Evolutionary conservation across 1,284 basidiomycete genomes (phyloP).

Genomic region (Fomitopsis betulina): DNA sequence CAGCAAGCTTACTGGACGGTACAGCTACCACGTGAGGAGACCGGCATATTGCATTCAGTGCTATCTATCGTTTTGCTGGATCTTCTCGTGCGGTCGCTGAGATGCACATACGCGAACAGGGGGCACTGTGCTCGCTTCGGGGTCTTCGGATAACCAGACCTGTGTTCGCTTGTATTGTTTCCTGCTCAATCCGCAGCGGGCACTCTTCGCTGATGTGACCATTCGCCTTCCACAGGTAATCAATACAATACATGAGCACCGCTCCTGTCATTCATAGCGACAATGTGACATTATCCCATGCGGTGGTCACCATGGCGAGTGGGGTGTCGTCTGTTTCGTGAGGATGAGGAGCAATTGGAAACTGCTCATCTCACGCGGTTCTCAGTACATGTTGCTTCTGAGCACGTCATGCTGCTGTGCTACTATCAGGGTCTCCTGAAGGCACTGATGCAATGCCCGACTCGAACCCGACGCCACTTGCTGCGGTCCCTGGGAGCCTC

Average conservation of each 20-base stretch:
- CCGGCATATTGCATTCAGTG: background rate
- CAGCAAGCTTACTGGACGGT: background rate
- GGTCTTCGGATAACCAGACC: background rate
- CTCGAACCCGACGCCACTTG: background rate
- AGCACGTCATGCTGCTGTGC: conserved; percentile 3
- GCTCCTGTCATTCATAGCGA: background rate
- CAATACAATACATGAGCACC: background rate
- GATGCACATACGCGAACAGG: background rate
- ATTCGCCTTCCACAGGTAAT: background rate
- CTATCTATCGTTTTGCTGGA: background rate
- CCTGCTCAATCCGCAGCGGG: background rate
- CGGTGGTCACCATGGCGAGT: conserved; percentile 1
- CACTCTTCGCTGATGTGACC: background rate
- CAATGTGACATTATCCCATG: background rate
- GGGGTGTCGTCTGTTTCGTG: background rate
- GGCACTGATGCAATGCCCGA: background rate
- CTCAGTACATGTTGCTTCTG: background rate
- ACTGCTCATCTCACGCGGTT: background rate
- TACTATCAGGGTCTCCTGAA: background rate
- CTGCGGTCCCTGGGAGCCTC: background rate
- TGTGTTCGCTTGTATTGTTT: background rate
- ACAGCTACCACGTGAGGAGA: background rate
- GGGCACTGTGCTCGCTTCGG: background rate
- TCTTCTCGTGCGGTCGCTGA: background rate
- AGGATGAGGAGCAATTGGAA: conserved; percentile 2